Evolutionary conservation across 306 rosid species (phyloP).

Genomic region (Oemleria cerasiformis): DNA sequence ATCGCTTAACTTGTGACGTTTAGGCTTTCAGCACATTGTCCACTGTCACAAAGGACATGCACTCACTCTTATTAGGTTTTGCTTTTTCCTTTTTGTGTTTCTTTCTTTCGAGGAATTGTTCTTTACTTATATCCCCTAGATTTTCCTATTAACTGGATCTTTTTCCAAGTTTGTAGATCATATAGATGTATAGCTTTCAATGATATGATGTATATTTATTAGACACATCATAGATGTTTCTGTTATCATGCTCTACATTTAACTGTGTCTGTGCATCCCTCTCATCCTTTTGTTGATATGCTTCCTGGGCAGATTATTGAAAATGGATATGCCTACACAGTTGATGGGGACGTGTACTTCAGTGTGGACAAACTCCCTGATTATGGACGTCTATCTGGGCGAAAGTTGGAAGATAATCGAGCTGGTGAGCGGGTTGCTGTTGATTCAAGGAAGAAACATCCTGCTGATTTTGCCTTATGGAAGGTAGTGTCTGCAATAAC

Average conservation of each 20-base stretch:
- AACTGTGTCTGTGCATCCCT: too few relatives aligned
- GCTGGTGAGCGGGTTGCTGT: constrained; percentile 96
- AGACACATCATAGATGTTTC: background rate
- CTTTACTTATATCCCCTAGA: too few relatives aligned
- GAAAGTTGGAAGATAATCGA: constrained; percentile 88
- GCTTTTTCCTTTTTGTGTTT: too few relatives aligned
- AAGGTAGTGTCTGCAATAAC: constrained; percentile 45
- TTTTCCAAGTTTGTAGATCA: constrained; percentile 3
- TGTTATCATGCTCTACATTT: background rate
- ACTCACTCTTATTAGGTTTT: background rate
- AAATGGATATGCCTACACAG: constrained; percentile 75
- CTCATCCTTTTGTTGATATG: constrained; percentile 21
- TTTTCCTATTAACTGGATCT: background rate
- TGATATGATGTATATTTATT: background rate
- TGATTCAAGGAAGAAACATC: constrained; percentile 86
- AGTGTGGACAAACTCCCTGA: constrained; percentile 73
- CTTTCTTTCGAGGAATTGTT: too few relatives aligned
- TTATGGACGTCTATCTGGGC: constrained; percentile 77
- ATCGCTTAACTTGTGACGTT: background rate
- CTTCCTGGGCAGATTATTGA: constrained; percentile 70
- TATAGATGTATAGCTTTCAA: too few relatives aligned
- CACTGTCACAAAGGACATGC: background rate
- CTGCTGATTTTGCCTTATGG: constrained; percentile 99
- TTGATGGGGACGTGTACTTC: constrained; percentile 92
- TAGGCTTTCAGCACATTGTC: background rate